Base-by-base conservation (phyloP, 768 basidiomycete genomes). In the Xerocomellus dryophilus region DNA sequence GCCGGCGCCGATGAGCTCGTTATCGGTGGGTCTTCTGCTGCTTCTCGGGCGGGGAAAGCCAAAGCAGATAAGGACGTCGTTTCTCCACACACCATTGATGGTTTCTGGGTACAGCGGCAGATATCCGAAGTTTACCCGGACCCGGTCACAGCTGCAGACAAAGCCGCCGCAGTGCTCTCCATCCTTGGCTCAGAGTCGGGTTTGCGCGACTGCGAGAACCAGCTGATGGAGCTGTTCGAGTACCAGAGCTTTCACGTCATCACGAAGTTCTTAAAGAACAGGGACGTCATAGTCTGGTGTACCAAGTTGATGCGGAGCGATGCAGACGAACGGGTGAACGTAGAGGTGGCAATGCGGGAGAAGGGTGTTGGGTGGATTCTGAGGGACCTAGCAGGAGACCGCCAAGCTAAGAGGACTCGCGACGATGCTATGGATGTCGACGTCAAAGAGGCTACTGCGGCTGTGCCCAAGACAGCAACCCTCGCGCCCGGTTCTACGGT, bases 321-420 rank as follows among this genome's bases (percentile, higher is more conserved):
- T 61, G 90, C 90, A 0, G 88, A 98, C 42, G 92, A 93, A 68
- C 82, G 88, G 43, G 83, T 95, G 40, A 92, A 98, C 65, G 83
- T 97, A 36, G 96, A 98, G 72, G 96, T 98, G 4, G 93, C 93
- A 0, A 99, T 99, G 97, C 80, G 96, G 42, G 96, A 98, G 76
- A 96, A 92, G 72, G 93, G 92, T 14, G 82, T 95, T 10, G 95
- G 93, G 0, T 98, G 94, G 94, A 98, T 99, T 68, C 67, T 96
- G 48, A 82, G 90, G 51, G 93, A 93, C 56, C 78, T 98, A 4
- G 79, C 85, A 5, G 93, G 95, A 3, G 93, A 92, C 62, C 77
- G 91, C 5, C 84, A 86, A 57, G 73, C 80, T 4, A 84, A 83
- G 65, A 70, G 65, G 53, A 68, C 67, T 5, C 69, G 66, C 43